Evolutionary conservation across 2,329 filamentous ascomycete species (phyloP).

Genomic region (Aspergillus unguis): DNA sequence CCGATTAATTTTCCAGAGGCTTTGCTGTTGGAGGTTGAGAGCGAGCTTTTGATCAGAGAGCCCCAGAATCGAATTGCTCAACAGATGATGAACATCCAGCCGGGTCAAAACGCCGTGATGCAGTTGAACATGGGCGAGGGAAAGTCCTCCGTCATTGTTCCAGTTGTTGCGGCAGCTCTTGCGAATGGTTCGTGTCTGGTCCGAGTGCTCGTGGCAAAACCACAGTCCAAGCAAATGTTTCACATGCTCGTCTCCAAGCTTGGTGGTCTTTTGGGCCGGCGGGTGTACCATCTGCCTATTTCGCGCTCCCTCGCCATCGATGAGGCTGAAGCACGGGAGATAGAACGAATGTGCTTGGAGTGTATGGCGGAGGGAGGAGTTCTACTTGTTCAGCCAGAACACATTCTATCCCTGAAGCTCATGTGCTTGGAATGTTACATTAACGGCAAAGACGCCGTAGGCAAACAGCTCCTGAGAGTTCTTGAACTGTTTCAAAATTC

Average conservation of each 20-base stretch:
- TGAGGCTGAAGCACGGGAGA: slow-evolving; percentile 25
- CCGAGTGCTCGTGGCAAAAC: slow-evolving; percentile 59
- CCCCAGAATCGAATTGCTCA: slow-evolving; percentile 58
- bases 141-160: slow-evolving; percentile 67
- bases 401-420: slow-evolving; percentile 61
- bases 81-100: slow-evolving; percentile 50
- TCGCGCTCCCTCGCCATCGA: slow-evolving; percentile 46
- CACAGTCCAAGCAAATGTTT: slow-evolving; percentile 59
- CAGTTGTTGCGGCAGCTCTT: slow-evolving; percentile 56
- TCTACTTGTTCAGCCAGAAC: slow-evolving; percentile 61
- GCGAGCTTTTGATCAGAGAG: slow-evolving; percentile 57
- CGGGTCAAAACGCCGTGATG: slow-evolving; percentile 52
- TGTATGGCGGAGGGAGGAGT: slow-evolving; percentile 55
- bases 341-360: slow-evolving; percentile 42
- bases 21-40: slow-evolving; percentile 64
- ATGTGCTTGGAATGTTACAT: slow-evolving; percentile 54
- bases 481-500: slow-evolving; percentile 14
- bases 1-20: slow-evolving; percentile 55
- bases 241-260: slow-evolving; percentile 43
- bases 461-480: slow-evolving; percentile 6
- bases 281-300: slow-evolving; percentile 47
- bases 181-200: slow-evolving; percentile 52
- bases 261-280: slow-evolving; percentile 44
- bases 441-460: slow-evolving; percentile 9
- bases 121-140: slow-evolving; percentile 72